Base-by-base conservation (phyloP, 371 early-diverging fungal species). In the Amoeboaphelidium protococcarum region DNA sequence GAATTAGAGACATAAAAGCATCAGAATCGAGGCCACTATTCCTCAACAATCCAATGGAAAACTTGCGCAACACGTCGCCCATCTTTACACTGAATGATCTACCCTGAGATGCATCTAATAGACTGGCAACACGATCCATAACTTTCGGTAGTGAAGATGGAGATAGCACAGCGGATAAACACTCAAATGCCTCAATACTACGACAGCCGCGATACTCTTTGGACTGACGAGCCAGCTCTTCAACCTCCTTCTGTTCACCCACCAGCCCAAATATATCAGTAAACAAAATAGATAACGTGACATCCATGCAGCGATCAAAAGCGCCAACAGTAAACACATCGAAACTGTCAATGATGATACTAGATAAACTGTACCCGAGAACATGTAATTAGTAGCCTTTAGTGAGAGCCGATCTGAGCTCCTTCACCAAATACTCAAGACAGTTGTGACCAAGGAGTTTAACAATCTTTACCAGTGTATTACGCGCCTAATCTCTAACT, bases 351-450 rank as follows among this genome's bases (percentile, higher is more conserved):
- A 69, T 56, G 41, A 84, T 59, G 42, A 74, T 72, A 13, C 60
- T 60, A 24, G 92, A 52, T 48, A 96, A 54, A 1, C 92, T 88
- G 61, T 73, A 91, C 6, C 82, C 82, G 13, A 94, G 72, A 3
- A 94, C 82, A 56, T 94, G 94, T 27, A 78, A 63, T 56, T 85
- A 82, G 50, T 82, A 83, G 31, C 95, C 95, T 16, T 80, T 69
- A 20, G 69, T 66, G 46, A 94, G 60, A 2, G 81, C 75, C 12
- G 74, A 63, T 41, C 65, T 61, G 44, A 96, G 68, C 57, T 88
- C 86, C 47, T 73, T 78, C 26, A 96, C 57, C 31, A 92, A 71
- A 57, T 84, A 90, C 2, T 66, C 67, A 45, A 96, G 71, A 58
- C 82, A 89, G 2, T 60, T 45, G 0, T 84, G 71, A 0, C 92